phyloP scores from a whole-genome alignment of 768 basidiomycete species.

The Inosperma sp. region DNA sequence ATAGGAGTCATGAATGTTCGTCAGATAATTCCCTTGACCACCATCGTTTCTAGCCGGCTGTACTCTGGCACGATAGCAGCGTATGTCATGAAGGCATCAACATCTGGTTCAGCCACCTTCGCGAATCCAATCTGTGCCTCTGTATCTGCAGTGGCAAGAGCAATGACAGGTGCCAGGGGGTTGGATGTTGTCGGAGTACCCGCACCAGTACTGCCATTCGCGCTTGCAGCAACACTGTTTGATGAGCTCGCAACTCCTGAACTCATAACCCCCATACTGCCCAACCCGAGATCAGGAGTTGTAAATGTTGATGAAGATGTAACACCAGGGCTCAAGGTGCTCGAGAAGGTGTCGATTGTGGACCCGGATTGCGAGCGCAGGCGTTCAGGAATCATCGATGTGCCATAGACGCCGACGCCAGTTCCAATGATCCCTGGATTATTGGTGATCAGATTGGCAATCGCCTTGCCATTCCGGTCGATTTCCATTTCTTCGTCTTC shows the following conservation, averaged over 20 bases:
- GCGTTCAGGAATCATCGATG: slow-evolving; percentile 40
- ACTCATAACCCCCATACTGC: slow-evolving; percentile 26
- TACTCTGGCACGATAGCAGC: slow-evolving; percentile 84
- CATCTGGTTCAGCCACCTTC: slow-evolving; percentile 80
- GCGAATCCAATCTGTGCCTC: slow-evolving; percentile 74
- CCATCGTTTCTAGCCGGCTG: slow-evolving; percentile 71
- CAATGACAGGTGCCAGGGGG: slow-evolving; percentile 63
- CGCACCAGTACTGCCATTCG: slow-evolving; percentile 31
- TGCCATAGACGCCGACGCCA: slow-evolving; percentile 30
- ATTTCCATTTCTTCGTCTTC: slow-evolving; percentile 67
- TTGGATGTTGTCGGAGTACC: slow-evolving; percentile 48
- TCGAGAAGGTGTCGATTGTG: slow-evolving; percentile 34
- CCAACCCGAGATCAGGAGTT: slow-evolving; percentile 53
- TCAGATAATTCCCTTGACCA: slow-evolving; percentile 59
- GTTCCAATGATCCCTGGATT: slow-evolving; percentile 16
- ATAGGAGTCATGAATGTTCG: not conserved
- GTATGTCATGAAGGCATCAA: slow-evolving; percentile 82
- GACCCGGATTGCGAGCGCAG: slow-evolving; percentile 54
- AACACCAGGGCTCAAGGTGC: slow-evolving; percentile 23
- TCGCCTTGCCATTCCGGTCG: slow-evolving; percentile 36
- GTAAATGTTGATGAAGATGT: slow-evolving; percentile 49
- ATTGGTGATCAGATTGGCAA: slow-evolving; percentile 6
- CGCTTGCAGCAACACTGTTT: slow-evolving; percentile 20
- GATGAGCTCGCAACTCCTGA: slow-evolving; percentile 15
- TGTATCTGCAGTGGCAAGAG: slow-evolving; percentile 64